These are phyloP conservation scores for Linderniella brevidens DNA, from an alignment of 257 asterid species.

Conservation along the genomic window DNA sequence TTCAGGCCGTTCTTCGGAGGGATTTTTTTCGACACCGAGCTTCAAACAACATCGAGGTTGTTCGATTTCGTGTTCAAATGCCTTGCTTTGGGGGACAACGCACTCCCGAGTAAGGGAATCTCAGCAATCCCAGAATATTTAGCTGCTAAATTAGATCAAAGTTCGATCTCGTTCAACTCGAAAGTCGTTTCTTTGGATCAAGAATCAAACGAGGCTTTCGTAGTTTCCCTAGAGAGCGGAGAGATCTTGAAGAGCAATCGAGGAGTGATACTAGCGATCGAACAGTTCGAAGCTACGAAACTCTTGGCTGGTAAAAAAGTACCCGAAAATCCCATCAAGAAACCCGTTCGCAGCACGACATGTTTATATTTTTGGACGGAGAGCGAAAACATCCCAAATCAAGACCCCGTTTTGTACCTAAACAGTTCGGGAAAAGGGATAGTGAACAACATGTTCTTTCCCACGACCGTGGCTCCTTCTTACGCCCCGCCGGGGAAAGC, in stretches of 20 bases:
- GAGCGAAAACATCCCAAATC: conserved; percentile 30
- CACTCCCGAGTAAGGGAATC: conserved; percentile 75
- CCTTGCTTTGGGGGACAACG: conserved; percentile 71
- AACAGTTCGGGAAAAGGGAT: conserved; percentile 73
- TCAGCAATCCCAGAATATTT: conserved; percentile 70
- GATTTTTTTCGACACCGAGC: conserved; percentile 65
- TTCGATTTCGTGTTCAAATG: conserved; percentile 75
- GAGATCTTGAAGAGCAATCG: conserved; percentile 33
- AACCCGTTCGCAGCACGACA: conserved; percentile 59
- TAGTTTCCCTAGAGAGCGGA: conserved; percentile 35
- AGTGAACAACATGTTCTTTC: conserved; percentile 84
- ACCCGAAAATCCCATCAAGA: conserved; percentile 15
- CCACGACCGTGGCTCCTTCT: conserved; percentile 64
- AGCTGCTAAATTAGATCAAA: conserved; percentile 36
- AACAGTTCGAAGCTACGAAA: conserved; percentile 48
- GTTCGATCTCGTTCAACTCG: conserved; percentile 37
- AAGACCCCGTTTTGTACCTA: conserved; percentile 55
- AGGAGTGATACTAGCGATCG: conserved; percentile 72
- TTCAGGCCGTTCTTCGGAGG: conserved; percentile 87
- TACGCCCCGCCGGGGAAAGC: conserved; percentile 74
- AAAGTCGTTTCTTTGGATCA: conserved; percentile 28
- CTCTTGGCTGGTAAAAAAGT: conserved; percentile 27
- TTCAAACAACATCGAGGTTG: conserved; percentile 72
- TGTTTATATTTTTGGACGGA: conserved; percentile 66
- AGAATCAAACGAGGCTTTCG: conserved; percentile 13